These are phyloP conservation scores for Boletus rex-veris DNA, from an alignment of 768 basidiomycete species.

Conservation along the genomic window DNA sequence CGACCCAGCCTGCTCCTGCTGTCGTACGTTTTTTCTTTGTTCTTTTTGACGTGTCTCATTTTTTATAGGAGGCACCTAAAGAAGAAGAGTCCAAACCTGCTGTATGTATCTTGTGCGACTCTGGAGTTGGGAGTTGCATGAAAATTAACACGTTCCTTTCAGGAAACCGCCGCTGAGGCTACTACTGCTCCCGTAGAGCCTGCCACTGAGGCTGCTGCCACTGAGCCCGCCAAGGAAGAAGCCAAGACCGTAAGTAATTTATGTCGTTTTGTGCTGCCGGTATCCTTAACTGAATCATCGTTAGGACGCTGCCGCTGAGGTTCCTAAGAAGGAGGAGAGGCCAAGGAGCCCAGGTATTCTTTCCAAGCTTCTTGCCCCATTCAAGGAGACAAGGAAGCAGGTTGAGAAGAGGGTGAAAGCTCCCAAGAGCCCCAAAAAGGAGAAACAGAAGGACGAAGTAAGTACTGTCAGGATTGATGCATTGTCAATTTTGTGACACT, in stretches of 20 bases:
- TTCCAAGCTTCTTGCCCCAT: constrained; percentile 72
- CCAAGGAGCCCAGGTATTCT: constrained; percentile 80
- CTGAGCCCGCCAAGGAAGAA: constrained; percentile 41
- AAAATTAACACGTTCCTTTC: background rate
- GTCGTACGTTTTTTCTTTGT: constrained; percentile 29
- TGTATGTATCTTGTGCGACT: constrained; percentile 25
- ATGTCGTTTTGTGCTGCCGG: constrained; percentile 27
- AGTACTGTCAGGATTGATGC: constrained; percentile 11
- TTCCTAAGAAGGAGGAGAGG: constrained; percentile 68
- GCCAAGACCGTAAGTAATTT: constrained; percentile 36
- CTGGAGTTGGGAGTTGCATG: accelerated
- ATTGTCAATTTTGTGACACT: background rate
- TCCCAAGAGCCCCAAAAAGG: constrained; percentile 77
- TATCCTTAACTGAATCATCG: constrained; percentile 11
- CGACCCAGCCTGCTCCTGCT: constrained; percentile 35
- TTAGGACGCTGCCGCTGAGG: constrained; percentile 43
- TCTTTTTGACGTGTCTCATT: background rate
- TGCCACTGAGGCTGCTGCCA: constrained; percentile 29
- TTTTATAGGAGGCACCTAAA: constrained; percentile 38
- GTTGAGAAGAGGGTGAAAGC: constrained; percentile 56
- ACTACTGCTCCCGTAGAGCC: constrained; percentile 24
- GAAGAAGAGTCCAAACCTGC: constrained; percentile 39
- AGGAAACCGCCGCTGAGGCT: constrained; percentile 38
- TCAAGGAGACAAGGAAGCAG: constrained; percentile 56
- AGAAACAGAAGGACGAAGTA: constrained; percentile 77